A percentile compares a stretch with the other conserved stretches of the same genome.
These are phyloP conservation scores for Triticum urartu DNA, from an alignment of 176 grass and related monocot genomes.

Conservation along the genomic window DNA sequence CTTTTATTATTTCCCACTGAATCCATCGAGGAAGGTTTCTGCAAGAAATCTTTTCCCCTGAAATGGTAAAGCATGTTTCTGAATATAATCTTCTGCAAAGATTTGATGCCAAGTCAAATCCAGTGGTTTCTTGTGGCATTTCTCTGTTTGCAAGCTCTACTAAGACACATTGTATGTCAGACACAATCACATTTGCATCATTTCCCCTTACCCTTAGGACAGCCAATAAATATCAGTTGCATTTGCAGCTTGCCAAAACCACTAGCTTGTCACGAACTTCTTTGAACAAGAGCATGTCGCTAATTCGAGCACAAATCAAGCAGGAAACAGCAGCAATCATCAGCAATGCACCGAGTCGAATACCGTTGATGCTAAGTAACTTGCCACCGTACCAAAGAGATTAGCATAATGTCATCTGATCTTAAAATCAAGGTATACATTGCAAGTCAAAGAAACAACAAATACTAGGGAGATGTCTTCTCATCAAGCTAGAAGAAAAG, in stretches of 20 bases:
- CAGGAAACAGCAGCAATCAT: neutral
- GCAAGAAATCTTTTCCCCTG: neutral
- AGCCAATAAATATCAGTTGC: neutral
- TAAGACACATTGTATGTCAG: neutral
- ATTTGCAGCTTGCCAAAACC: neutral
- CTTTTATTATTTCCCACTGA: neutral
- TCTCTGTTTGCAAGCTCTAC: neutral
- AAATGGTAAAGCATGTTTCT: neutral
- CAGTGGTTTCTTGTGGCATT: neutral
- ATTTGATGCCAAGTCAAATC: neutral
- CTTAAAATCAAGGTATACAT: neutral
- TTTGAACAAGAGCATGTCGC: neutral
- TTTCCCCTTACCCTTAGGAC: neutral
- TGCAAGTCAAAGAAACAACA: conserved; percentile 11
- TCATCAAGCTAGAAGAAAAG: neutral
- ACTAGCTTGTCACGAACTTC: neutral
- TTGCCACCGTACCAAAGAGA: too few relatives aligned
- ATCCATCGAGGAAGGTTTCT: neutral
- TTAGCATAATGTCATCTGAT: neutral
- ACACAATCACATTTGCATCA: neutral
- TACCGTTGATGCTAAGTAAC: neutral
- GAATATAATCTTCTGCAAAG: neutral
- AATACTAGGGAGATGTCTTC: neutral
- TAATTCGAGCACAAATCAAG: neutral
- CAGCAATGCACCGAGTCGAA: neutral